A percentile compares a stretch with the other conserved stretches of the same genome.
phyloP scores from a whole-genome alignment of 148 eudicot genomes.

The Linanthus parryae region DNA sequence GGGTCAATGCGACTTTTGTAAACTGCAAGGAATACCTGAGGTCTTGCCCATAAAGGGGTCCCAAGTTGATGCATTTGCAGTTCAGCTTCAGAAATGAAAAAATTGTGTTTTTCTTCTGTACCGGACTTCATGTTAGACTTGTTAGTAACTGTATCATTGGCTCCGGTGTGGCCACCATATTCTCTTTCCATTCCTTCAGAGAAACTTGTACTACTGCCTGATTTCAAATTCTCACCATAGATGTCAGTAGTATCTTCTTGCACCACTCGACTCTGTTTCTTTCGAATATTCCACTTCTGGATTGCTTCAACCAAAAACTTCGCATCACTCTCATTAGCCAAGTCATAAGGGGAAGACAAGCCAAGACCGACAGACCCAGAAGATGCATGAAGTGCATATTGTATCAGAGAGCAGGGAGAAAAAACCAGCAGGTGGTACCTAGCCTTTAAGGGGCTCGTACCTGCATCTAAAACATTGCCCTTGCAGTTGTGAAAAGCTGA shows the following conservation, averaged over 20 bases:
- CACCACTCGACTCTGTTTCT: slow-evolving; percentile 47
- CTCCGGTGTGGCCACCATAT: slow-evolving; percentile 16
- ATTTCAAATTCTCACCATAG: slow-evolving; percentile 63
- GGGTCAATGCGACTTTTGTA: not conserved
- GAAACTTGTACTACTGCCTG: slow-evolving; percentile 34
- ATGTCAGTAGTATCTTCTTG: slow-evolving; percentile 54
- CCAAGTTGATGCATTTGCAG: slow-evolving; percentile 51
- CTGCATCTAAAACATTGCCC: slow-evolving; percentile 17
- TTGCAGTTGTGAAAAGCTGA: slow-evolving; percentile 53
- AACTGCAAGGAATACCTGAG: slow-evolving; percentile 18
- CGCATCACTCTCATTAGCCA: slow-evolving; percentile 35
- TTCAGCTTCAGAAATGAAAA: slow-evolving; percentile 65
- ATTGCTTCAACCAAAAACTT: slow-evolving; percentile 55
- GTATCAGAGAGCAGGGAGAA: slow-evolving; percentile 59
- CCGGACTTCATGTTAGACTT: slow-evolving; percentile 22
- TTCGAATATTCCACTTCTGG: slow-evolving; percentile 77
- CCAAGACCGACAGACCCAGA: slow-evolving; percentile 25
- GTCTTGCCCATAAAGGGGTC: slow-evolving; percentile 55
- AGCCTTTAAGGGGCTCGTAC: slow-evolving; percentile 22
- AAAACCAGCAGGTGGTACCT: slow-evolving; percentile 56
- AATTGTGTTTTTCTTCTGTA: slow-evolving; percentile 51
- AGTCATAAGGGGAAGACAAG: slow-evolving; percentile 29
- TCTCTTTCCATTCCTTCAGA: slow-evolving; percentile 29
- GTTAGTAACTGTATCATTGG: too few species aligned
- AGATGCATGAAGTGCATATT: slow-evolving; percentile 44